These are phyloP conservation scores for Neofusicoccum umdonicola DNA, from an alignment of 2,329 filamentous ascomycete genomes.

Conservation along the genomic window DNA sequence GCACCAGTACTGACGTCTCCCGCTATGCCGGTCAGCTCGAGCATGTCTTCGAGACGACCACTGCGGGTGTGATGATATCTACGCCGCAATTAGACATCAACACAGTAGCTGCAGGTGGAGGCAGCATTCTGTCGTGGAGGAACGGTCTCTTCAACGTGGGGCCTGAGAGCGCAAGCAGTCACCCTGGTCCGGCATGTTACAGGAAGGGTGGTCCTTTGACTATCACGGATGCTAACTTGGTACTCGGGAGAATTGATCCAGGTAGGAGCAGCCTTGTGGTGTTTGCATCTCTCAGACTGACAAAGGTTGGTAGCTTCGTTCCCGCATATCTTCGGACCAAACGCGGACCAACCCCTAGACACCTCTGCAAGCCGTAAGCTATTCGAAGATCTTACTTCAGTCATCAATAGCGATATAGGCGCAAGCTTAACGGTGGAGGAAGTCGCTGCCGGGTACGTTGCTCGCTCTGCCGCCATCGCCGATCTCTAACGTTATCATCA, in stretches of 20 bases:
- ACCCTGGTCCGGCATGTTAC: slow-evolving; percentile 35
- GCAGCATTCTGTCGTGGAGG: slow-evolving; percentile 78
- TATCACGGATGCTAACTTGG: slow-evolving; percentile 34
- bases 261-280: slow-evolving; percentile 23
- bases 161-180: slow-evolving; percentile 52
- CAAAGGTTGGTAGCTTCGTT: too few relatives aligned
- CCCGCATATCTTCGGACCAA: too few relatives aligned
- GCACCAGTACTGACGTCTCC: slow-evolving; percentile 32
- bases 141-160: slow-evolving; percentile 90
- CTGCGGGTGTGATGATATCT: slow-evolving; percentile 30
- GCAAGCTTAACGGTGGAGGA: slow-evolving; percentile 29
- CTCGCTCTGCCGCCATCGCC: too few relatives aligned
- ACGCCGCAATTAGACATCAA: slow-evolving; percentile 32
- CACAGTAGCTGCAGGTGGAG: slow-evolving; percentile 56
- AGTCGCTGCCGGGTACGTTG: slow-evolving; percentile 17
- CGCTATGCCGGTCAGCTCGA: slow-evolving; percentile 32
- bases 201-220: slow-evolving; percentile 35
- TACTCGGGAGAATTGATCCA: slow-evolving; percentile 34
- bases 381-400: slow-evolving; percentile 33
- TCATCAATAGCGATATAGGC: slow-evolving; percentile 28
- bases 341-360: slow-evolving; percentile 34
- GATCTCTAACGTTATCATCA: neutral
- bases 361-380: slow-evolving; percentile 39
- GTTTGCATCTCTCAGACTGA: too few relatives aligned
- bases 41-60: slow-evolving; percentile 32